Base-by-base conservation (phyloP, 2,329 filamentous ascomycete species). In the Grosmannia serpens region DNA sequence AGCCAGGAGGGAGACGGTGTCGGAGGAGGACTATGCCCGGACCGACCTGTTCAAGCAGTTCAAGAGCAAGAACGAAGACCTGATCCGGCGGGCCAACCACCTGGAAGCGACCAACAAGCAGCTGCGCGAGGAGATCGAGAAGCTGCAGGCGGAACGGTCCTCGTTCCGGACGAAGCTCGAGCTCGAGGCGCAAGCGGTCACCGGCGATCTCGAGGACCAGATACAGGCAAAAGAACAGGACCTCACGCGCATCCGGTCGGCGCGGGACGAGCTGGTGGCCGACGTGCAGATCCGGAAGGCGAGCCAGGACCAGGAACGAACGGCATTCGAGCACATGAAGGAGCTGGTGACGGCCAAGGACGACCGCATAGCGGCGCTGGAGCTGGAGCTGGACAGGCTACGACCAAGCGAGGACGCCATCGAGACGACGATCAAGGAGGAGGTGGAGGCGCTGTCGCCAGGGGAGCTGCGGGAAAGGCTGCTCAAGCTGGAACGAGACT, bases 1-100 rank as follows among this genome's bases (percentile, higher is more conserved):
- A 66, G 73, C 76, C 20, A 79, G 85, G 69, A 77, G 88, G 53
- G 85, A 89, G 17, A 85, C 82, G 58, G 76, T 91, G 51, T 87
- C 88, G 0, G 94, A 99, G 66, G 94, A 99, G 62, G 94, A 99
- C 66, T 97, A 95, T 68, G 86, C 91, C 47, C 85, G 90, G 59
- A 96, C 91, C 5, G 91, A 96, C 66, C 80, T 96, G 3, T 99
- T 96, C 79, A 97, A 96, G 73, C 84, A 88, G 62, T 81, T 96
- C 67, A 95, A 91, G 73, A 82, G 81, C 27, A 90, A 96, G 66
- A 89, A 95, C 66, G 94, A 97, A 67, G 92, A 97, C 65, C 82
- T 95, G 10, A 90, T 96, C 65, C 92, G 89, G 70, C 86, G 90
- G 44, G 85, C 96, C 67, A 99, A 99, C 70, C 86, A 92, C 65